phyloP scores from a whole-genome alignment of 2,329 filamentous ascomycete species.

The Hypoxylon sp. region DNA sequence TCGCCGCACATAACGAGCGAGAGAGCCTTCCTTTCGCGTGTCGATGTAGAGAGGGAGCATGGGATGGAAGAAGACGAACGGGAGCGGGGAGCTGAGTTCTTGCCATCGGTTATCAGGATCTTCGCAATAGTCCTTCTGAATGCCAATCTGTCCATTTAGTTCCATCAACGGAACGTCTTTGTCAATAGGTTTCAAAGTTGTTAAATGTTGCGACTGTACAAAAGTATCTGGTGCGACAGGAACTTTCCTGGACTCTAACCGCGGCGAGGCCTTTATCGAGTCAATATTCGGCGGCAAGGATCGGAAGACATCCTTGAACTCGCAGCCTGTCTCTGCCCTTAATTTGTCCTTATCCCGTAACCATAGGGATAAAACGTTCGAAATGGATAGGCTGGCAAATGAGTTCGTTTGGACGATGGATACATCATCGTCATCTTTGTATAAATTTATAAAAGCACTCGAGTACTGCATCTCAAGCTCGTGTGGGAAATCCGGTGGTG shows the following conservation, averaged over 20 bases:
- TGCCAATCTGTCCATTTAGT: slow-evolving; percentile 82
- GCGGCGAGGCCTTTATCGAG: slow-evolving; percentile 60
- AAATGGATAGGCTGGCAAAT: slow-evolving; percentile 81
- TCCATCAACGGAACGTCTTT: slow-evolving; percentile 75
- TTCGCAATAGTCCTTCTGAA: slow-evolving; percentile 79
- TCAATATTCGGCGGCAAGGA: slow-evolving; percentile 62
- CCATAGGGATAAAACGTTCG: slow-evolving; percentile 83
- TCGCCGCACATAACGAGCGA: slow-evolving; percentile 88
- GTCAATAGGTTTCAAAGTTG: slow-evolving; percentile 65
- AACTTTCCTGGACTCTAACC: slow-evolving; percentile 68
- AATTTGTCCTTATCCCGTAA: slow-evolving; percentile 80
- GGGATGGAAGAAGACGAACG: slow-evolving; percentile 90
- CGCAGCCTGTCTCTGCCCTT: slow-evolving; percentile 75
- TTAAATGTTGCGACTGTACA: slow-evolving; percentile 79
- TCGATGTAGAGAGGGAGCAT: slow-evolving; percentile 90
- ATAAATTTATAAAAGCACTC: slow-evolving; percentile 80
- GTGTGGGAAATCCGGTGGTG: slow-evolving; percentile 75
- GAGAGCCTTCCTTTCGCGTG: slow-evolving; percentile 87
- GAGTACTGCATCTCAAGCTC: slow-evolving; percentile 79
- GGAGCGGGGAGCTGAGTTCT: slow-evolving; percentile 74
- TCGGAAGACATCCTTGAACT: slow-evolving; percentile 78
- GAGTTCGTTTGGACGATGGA: slow-evolving; percentile 79
- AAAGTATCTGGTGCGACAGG: slow-evolving; percentile 64
- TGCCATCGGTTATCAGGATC: slow-evolving; percentile 77
- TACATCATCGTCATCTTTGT: slow-evolving; percentile 71